A percentile compares a stretch with the other conserved stretches of the same genome.
Conservation (phyloP, 2,329 filamentous ascomycete genomes). For the Ilyonectria mors-panacis region DNA sequence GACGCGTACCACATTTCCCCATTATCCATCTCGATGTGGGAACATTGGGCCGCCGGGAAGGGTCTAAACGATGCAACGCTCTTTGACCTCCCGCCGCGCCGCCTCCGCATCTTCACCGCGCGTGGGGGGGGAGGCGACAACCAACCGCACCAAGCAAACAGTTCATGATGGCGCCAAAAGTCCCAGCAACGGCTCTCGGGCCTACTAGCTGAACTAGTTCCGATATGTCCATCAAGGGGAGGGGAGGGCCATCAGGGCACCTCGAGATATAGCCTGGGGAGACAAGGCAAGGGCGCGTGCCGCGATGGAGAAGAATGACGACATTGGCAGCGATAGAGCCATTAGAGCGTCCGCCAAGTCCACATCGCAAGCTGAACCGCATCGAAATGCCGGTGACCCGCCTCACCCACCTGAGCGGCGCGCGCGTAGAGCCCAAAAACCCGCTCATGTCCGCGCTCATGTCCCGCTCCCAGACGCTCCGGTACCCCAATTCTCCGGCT, state of each 20-base stretch:
- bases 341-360: constrained; percentile 12
- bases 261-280: not conserved
- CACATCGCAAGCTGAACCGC: constrained; percentile 6
- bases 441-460: not conserved
- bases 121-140: not conserved
- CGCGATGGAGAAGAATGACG: constrained; percentile 18
- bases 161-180: not conserved
- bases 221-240: constrained; percentile 4
- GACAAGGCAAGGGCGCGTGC: not conserved
- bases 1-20: not conserved
- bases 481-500: not conserved
- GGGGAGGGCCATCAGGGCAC: constrained; percentile 15
- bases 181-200: constrained; percentile 1
- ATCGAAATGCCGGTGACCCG: constrained; percentile 24
- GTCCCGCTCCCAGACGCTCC: not conserved
- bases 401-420: constrained; percentile 4
- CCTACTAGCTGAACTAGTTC: not conserved
- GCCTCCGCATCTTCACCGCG: not conserved
- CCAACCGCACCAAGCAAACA: not conserved
- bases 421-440: constrained; percentile 1
- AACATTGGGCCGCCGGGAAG: not conserved
- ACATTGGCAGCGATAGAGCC: constrained; percentile 6
- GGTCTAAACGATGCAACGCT: not conserved
- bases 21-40: not conserved
- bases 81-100: not conserved